These are phyloP conservation scores for Drosera capensis DNA, from an alignment of 148 eudicot species.

Conservation along the genomic window DNA sequence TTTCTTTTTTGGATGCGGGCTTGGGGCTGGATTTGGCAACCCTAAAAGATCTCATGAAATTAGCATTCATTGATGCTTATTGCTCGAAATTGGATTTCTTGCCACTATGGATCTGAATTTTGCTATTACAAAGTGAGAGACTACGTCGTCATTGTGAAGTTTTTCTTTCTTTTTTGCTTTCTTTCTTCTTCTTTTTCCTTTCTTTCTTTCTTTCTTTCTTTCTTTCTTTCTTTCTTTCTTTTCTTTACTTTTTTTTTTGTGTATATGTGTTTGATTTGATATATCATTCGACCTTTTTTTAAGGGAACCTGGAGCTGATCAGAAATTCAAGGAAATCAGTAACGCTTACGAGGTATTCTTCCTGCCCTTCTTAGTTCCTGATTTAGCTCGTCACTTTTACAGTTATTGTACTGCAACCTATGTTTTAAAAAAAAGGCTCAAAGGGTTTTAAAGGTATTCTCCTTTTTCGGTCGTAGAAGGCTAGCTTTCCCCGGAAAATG, in stretches of 20 bases:
- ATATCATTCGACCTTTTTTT: slow-evolving; percentile 8
- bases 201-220: not conserved
- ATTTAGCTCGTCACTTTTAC: too few relatives aligned
- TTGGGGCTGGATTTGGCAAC: too few relatives aligned
- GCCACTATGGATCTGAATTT: too few relatives aligned
- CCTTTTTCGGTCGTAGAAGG: too few relatives aligned
- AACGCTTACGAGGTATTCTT: slow-evolving; percentile 94
- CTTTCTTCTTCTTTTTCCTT: too few relatives aligned
- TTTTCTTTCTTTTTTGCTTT: too few relatives aligned
- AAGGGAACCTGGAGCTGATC: slow-evolving; percentile 97
- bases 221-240: not conserved
- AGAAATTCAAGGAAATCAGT: slow-evolving; percentile 89
- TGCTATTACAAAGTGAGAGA: too few relatives aligned
- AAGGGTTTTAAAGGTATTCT: too few relatives aligned
- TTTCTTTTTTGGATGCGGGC: too few relatives aligned
- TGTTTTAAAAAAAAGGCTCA: not conserved
- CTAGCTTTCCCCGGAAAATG: too few relatives aligned
- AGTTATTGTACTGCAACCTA: too few relatives aligned
- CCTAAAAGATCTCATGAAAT: not conserved
- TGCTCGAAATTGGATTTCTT: not conserved
- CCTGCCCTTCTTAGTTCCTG: not conserved
- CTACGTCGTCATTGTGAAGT: too few relatives aligned
- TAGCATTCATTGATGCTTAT: not conserved
- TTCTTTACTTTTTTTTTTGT: not conserved
- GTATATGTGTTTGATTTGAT: slow-evolving; percentile 5